phyloP scores from a whole-genome alignment of 164 flowering plant genomes.

The Aristolochia contorta region DNA sequence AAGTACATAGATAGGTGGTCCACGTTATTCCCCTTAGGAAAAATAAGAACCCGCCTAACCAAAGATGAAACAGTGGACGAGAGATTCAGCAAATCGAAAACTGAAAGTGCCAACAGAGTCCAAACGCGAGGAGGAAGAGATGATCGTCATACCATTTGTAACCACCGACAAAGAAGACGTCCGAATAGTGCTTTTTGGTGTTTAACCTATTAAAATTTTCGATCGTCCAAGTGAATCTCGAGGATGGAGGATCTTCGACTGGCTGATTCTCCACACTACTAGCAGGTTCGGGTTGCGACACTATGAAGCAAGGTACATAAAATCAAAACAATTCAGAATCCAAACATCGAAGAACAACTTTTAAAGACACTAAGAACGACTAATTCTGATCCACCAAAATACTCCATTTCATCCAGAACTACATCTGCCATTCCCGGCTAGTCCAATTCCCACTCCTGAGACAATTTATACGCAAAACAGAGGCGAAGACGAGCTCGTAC shows the following conservation, averaged over 20 bases:
- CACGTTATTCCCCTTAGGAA: constrained; percentile 79
- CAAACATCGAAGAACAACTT: constrained; percentile 3
- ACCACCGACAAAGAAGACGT: constrained; percentile 51
- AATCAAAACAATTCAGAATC: constrained; percentile 10
- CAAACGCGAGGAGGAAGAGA: too few relatives aligned
- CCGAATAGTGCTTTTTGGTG: constrained; percentile 68
- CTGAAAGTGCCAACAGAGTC: too few relatives aligned
- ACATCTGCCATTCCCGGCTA: neutral
- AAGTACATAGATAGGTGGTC: constrained; percentile 75
- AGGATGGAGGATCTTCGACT: constrained; percentile 53
- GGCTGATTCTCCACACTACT: constrained; percentile 55
- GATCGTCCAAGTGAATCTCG: constrained; percentile 65
- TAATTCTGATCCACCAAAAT: neutral
- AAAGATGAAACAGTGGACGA: neutral
- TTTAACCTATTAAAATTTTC: constrained; percentile 61
- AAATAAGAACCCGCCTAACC: constrained; percentile 65
- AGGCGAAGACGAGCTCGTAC: constrained; percentile 10
- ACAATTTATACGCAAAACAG: neutral
- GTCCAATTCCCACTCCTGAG: too few relatives aligned
- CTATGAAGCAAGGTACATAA: constrained; percentile 6
- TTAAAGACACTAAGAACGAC: neutral
- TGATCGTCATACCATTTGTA: constrained; percentile 46
- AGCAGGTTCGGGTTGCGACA: constrained; percentile 45
- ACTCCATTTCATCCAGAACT: neutral
- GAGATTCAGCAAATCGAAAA: neutral